These are phyloP conservation scores for Scedosporium minutisporum DNA, from an alignment of 2,329 filamentous ascomycete species.

Conservation along the genomic window DNA sequence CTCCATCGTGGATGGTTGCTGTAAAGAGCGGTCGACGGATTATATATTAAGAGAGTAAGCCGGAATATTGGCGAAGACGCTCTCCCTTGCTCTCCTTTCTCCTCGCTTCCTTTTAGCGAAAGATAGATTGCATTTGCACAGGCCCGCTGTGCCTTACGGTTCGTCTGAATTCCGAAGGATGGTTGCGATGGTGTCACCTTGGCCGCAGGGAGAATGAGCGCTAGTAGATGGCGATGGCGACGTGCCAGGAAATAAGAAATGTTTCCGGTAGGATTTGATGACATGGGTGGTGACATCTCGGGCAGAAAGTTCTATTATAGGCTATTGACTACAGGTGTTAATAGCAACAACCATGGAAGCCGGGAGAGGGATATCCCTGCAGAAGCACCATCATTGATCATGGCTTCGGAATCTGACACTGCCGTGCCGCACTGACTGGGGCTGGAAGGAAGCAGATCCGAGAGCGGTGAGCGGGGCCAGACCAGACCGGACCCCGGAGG, in stretches of 20 bases:
- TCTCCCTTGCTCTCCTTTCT: neutral
- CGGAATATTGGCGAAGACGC: neutral
- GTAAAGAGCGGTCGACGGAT: neutral
- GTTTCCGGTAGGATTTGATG: neutral
- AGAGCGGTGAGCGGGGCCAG: neutral
- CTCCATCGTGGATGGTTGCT: neutral
- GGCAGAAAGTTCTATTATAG: neutral
- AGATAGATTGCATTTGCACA: neutral
- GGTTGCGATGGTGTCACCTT: neutral
- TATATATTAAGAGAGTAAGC: neutral
- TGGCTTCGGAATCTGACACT: neutral
- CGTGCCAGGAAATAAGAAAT: neutral
- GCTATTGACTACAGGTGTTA: no score
- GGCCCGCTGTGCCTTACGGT: neutral
- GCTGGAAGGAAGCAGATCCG: neutral
- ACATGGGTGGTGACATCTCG: neutral
- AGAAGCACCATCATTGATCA: neutral
- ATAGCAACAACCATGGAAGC: neutral
- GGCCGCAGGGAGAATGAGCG: neutral
- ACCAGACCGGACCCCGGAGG: neutral
- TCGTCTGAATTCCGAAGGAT: neutral
- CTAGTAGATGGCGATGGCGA: neutral
- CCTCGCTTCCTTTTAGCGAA: neutral
- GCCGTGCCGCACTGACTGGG: constrained; percentile 1
- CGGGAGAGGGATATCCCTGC: neutral